Conservation (phyloP, 257 asterid genomes). For the Mitragyna speciosa region DNA sequence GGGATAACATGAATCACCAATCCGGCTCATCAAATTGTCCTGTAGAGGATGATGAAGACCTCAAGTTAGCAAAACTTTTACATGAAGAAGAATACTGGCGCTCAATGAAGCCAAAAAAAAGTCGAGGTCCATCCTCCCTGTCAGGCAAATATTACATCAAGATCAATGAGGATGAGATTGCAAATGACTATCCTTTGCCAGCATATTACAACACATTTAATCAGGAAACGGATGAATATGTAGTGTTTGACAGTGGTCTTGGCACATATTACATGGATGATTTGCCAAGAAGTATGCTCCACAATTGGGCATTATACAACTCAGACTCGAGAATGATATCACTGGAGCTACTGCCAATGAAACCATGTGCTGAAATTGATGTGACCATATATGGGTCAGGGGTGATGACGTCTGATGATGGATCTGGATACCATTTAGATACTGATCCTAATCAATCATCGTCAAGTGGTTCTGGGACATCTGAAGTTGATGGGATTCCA, state of each 20-base stretch:
- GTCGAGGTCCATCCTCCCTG: constrained; percentile 45
- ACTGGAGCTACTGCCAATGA: constrained; percentile 87
- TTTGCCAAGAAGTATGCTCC: constrained; percentile 79
- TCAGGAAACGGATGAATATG: constrained; percentile 84
- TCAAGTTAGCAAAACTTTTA: constrained; percentile 67
- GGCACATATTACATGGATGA: constrained; percentile 56
- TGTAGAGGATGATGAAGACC: constrained; percentile 62
- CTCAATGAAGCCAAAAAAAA: constrained; percentile 70
- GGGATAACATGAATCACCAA: constrained; percentile 28
- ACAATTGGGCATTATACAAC: constrained; percentile 92
- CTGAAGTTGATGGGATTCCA: constrained; percentile 74
- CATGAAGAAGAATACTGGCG: constrained; percentile 86
- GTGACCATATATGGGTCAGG: constrained; percentile 92
- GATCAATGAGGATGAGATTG: constrained; percentile 97
- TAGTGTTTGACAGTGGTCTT: constrained; percentile 64
- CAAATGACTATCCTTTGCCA: constrained; percentile 90
- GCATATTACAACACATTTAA: constrained; percentile 70
- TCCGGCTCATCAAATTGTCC: constrained; percentile 32
- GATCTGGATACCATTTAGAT: constrained; percentile 78
- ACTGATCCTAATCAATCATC: constrained; percentile 52
- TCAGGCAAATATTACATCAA: constrained; percentile 72
- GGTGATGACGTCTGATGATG: constrained; percentile 78
- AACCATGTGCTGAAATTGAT: constrained; percentile 88
- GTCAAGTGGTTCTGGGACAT: constrained; percentile 49
- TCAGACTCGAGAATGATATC: constrained; percentile 87